phyloP scores from a whole-genome alignment of 2,329 filamentous ascomycete genomes.

The Diaporthe vaccinii region DNA sequence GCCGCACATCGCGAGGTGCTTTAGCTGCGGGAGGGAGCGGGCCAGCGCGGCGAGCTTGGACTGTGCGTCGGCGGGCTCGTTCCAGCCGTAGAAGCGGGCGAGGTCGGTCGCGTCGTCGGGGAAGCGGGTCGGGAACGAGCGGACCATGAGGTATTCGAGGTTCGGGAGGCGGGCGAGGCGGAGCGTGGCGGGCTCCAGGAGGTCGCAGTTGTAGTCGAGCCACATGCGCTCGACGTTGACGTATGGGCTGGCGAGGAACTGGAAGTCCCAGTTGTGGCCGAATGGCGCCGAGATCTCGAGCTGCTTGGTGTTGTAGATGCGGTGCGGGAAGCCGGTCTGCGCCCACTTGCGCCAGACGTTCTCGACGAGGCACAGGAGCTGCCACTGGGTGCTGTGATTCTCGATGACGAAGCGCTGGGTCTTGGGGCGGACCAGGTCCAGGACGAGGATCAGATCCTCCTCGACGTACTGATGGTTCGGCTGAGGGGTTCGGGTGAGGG shows the following conservation, averaged over 20 bases:
- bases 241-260: slow-evolving; percentile 35
- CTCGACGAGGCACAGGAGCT: slow-evolving; percentile 20
- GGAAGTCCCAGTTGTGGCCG: slow-evolving; percentile 37
- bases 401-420: slow-evolving; percentile 38
- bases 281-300: slow-evolving; percentile 33
- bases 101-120: not conserved
- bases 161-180: slow-evolving; percentile 8
- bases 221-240: slow-evolving; percentile 35
- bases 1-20: slow-evolving; percentile 37
- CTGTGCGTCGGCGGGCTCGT: not conserved
- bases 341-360: slow-evolving; percentile 23
- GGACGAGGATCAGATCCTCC: slow-evolving; percentile 32
- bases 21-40: slow-evolving; percentile 27
- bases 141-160: slow-evolving; percentile 38
- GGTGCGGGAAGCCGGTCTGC: not conserved
- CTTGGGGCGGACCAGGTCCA: slow-evolving; percentile 21
- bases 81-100: slow-evolving; percentile 12
- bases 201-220: slow-evolving; percentile 36
- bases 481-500: slow-evolving; percentile 32
- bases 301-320: slow-evolving; percentile 36
- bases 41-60: slow-evolving; percentile 29
- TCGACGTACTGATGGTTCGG: slow-evolving; percentile 20
- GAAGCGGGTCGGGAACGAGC: not conserved
- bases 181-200: slow-evolving; percentile 21
- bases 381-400: slow-evolving; percentile 15